Conservation (phyloP, 305 asterid genomes). For the Nicotiana rustica region DNA sequence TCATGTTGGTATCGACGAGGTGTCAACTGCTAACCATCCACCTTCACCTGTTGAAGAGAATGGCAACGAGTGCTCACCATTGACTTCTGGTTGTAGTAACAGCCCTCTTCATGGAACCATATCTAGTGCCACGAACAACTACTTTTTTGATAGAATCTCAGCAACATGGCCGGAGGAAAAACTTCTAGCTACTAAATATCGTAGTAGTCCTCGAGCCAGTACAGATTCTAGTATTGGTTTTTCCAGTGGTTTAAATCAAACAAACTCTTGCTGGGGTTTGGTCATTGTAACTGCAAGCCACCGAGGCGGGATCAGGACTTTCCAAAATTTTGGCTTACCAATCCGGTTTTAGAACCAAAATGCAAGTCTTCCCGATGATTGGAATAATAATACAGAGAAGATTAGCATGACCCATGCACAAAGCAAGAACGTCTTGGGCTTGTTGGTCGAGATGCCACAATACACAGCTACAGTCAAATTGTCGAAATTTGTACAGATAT, state of each 20-base stretch:
- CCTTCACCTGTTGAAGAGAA: slow-evolving; percentile 68
- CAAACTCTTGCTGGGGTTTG: slow-evolving; percentile 90
- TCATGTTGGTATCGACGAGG: slow-evolving; percentile 56
- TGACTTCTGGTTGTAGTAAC: slow-evolving; percentile 60
- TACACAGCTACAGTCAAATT: slow-evolving; percentile 29
- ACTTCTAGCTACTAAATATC: slow-evolving; percentile 60
- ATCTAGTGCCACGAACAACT: slow-evolving; percentile 64
- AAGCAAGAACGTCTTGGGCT: not conserved
- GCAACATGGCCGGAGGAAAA: slow-evolving; percentile 97
- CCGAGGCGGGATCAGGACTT: slow-evolving; percentile 85
- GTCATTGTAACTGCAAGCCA: slow-evolving; percentile 93
- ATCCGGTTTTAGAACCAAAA: slow-evolving; percentile 55
- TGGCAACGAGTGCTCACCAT: slow-evolving; percentile 57
- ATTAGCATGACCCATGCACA: no score
- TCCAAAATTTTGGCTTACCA: slow-evolving; percentile 95
- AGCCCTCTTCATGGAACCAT: slow-evolving; percentile 72
- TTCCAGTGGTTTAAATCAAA: slow-evolving; percentile 63
- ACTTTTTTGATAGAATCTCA: slow-evolving; percentile 78
- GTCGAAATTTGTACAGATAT: slow-evolving; percentile 69
- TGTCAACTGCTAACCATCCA: slow-evolving; percentile 64
- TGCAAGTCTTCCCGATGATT: not conserved
- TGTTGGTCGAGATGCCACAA: not conserved
- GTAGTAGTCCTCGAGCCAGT: slow-evolving; percentile 68
- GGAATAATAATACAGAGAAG: no score
- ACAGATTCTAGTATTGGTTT: slow-evolving; percentile 51